A percentile compares a stretch with the other conserved stretches of the same genome.
Conservation (phyloP, 202 grass and related monocot species). For the Brachypodium distachyon region DNA sequence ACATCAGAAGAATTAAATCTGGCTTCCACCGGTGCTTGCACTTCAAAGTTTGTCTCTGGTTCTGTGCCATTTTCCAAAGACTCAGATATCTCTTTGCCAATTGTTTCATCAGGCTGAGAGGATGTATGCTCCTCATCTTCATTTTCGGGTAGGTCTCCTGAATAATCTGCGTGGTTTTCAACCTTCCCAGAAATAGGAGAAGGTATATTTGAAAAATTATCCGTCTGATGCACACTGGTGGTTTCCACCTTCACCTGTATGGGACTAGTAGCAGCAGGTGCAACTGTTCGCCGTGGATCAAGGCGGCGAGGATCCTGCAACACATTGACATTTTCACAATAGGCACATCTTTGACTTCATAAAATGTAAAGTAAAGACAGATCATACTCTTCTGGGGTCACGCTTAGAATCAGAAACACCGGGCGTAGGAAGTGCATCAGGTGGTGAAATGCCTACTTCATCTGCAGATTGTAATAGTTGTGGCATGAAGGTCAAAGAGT, state of each 20-base stretch:
- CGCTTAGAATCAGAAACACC: conserved; percentile 65
- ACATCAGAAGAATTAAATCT: conserved; percentile 27
- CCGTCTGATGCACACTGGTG: conserved; percentile 17
- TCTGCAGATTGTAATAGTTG: conserved; percentile 25
- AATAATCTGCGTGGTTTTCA: conserved; percentile 42
- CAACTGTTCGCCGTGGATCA: conserved; percentile 71
- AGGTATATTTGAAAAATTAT: conserved; percentile 31
- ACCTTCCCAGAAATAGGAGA: conserved; percentile 28
- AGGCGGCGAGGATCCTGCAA: conserved; percentile 95
- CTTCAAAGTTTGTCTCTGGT: conserved; percentile 30
- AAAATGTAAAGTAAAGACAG: conserved; percentile 29
- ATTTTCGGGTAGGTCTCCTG: conserved; percentile 21
- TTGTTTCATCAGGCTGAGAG: conserved; percentile 10
- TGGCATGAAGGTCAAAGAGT: conserved; percentile 4
- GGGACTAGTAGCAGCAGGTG: conserved; percentile 32
- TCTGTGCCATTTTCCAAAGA: conserved; percentile 19
- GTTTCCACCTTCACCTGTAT: conserved; percentile 43
- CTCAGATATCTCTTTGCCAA: conserved; percentile 28
- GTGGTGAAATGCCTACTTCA: conserved; percentile 24
- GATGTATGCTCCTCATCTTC: conserved; percentile 25
- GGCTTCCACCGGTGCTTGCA: background rate
- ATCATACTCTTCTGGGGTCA: conserved; percentile 91
- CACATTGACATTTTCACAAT: conserved; percentile 23
- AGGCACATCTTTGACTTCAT: conserved; percentile 11
- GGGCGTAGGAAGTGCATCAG: conserved; percentile 28